These are phyloP conservation scores for Fomitopsis serialis DNA, from an alignment of 768 basidiomycete species.

Conservation along the genomic window DNA sequence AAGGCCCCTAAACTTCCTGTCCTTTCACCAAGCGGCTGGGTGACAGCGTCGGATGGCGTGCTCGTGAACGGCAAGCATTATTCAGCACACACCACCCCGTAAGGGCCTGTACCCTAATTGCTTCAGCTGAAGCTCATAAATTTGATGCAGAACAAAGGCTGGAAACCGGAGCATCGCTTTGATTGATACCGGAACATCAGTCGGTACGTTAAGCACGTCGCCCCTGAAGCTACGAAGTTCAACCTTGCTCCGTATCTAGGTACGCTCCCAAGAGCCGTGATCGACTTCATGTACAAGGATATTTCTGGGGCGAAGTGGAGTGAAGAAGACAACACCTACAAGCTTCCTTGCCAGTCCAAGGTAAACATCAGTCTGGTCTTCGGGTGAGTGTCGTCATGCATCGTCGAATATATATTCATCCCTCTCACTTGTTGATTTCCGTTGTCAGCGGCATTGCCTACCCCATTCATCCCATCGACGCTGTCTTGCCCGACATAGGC, in stretches of 20 bases:
- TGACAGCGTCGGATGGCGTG: too few relatives aligned
- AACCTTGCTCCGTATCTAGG: not conserved
- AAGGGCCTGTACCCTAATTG: too few relatives aligned
- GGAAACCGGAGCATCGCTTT: not conserved
- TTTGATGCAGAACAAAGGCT: not conserved
- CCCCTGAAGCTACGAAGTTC: not conserved
- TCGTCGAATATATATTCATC: not conserved
- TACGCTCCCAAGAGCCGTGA: not conserved
- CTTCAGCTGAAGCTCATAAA: too few relatives aligned
- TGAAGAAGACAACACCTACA: not conserved
- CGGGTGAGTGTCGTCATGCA: not conserved
- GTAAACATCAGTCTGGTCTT: not conserved
- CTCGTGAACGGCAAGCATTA: too few relatives aligned
- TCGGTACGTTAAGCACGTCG: not conserved
- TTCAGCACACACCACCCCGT: too few relatives aligned
- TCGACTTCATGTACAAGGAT: slow-evolving; percentile 1
- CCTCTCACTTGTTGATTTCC: too few relatives aligned
- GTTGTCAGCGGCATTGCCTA: not conserved
- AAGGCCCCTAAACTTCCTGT: too few relatives aligned
- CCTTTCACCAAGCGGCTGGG: too few relatives aligned
- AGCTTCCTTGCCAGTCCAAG: slow-evolving; percentile 2
- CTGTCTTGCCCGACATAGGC: not conserved
- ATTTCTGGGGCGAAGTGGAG: not conserved
- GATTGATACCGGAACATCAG: not conserved
- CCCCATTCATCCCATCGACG: slow-evolving; percentile 1